phyloP scores from a whole-genome alignment of 2,329 filamentous ascomycete genomes.

The Trichoderma gracile region DNA sequence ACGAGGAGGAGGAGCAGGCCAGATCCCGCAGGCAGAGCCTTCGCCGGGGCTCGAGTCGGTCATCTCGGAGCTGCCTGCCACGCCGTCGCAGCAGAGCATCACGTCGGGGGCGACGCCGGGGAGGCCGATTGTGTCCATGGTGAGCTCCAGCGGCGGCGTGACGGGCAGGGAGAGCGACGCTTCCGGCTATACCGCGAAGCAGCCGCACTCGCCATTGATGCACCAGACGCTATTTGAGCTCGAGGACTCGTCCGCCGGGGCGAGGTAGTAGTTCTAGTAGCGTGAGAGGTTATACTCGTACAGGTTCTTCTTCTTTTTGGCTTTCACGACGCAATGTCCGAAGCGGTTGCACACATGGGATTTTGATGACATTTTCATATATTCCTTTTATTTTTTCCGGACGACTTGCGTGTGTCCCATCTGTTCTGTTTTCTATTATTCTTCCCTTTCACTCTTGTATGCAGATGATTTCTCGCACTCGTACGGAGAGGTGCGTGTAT shows the following conservation, averaged over 20 bases:
- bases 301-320: no score
- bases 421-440: no score
- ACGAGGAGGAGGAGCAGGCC: background rate
- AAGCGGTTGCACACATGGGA: background rate
- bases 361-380: no score
- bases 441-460: background rate
- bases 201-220: background rate
- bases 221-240: conserved; percentile 23
- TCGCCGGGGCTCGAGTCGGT: background rate
- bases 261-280: no score
- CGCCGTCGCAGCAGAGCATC: conserved; percentile 15
- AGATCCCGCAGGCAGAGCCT: conserved; percentile 1
- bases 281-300: conserved; percentile 2
- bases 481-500: background rate
- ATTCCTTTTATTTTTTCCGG: background rate
- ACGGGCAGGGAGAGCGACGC: conserved; percentile 11
- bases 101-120: conserved; percentile 10
- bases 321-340: background rate
- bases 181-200: conserved; percentile 7
- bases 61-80: conserved; percentile 22
- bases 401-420: background rate
- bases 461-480: background rate
- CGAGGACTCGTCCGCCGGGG: conserved; percentile 22
- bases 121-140: conserved; percentile 7
- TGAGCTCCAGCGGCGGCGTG: conserved; percentile 3